phyloP scores from a whole-genome alignment of 169 alveolate genomes.

The Perkinsus olseni region DNA sequence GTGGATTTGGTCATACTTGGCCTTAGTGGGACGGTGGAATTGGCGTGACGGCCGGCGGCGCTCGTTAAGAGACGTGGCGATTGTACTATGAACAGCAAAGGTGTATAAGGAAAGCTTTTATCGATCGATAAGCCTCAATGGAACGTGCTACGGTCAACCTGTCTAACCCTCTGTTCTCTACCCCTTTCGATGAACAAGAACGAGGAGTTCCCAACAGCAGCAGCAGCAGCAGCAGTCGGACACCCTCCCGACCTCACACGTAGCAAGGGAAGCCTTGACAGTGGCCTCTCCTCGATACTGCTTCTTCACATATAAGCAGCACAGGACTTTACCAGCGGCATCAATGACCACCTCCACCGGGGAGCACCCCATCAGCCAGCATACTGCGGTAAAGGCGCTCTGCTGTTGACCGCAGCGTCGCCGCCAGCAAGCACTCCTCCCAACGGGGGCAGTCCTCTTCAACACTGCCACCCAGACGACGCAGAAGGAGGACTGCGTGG shows the following conservation, averaged over 20 bases:
- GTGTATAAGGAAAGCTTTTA: too few species aligned
- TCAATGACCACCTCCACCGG: background rate
- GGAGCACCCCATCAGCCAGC: background rate
- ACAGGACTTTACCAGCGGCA: background rate
- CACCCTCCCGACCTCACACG: background rate
- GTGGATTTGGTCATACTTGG: too few species aligned
- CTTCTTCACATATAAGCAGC: background rate
- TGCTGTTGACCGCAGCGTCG: background rate
- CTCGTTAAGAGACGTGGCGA: too few species aligned
- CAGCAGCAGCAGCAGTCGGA: background rate
- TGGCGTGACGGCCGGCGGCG: too few species aligned
- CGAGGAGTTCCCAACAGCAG: background rate
- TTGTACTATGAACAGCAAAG: too few species aligned
- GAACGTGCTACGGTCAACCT: too few species aligned
- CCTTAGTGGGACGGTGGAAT: too few species aligned
- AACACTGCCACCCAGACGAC: background rate
- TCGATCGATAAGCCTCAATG: too few species aligned
- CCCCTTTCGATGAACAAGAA: too few species aligned
- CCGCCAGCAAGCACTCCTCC: background rate
- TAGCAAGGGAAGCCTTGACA: background rate
- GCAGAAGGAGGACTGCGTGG: background rate
- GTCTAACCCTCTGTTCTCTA: too few species aligned
- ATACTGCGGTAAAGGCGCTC: background rate
- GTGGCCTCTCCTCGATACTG: background rate
- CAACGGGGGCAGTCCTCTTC: background rate